phyloP scores from a whole-genome alignment of 495 filamentous ascomycete genomes.

The Recurvomyces mirabilis region DNA sequence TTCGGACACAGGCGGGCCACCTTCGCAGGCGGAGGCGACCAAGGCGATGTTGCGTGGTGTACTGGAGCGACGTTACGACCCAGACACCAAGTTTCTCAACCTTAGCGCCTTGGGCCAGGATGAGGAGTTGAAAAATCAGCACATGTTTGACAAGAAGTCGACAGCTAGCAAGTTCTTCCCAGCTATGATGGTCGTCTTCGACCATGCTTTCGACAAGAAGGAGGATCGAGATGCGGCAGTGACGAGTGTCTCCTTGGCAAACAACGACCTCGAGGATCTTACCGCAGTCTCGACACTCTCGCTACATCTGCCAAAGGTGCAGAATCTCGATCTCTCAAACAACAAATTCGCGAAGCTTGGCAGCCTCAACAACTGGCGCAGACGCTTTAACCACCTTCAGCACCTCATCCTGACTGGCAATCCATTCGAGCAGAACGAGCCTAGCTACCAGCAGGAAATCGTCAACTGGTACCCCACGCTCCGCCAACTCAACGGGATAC shows the following conservation, averaged over 20 bases:
- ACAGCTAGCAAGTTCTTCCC: slow-evolving; percentile 82
- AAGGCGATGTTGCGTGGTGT: slow-evolving; percentile 54
- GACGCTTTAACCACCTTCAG: slow-evolving; percentile 63
- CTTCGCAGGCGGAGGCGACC: slow-evolving; percentile 48
- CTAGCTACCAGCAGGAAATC: slow-evolving; percentile 57
- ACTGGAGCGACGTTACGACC: slow-evolving; percentile 61
- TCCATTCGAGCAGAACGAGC: slow-evolving; percentile 51
- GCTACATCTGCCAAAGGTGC: slow-evolving; percentile 64
- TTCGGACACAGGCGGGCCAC: not conserved
- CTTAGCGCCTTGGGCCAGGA: slow-evolving; percentile 65
- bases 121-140: slow-evolving; percentile 51
- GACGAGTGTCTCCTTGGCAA: slow-evolving; percentile 61
- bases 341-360: slow-evolving; percentile 58
- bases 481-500: slow-evolving; percentile 55
- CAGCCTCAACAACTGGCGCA: slow-evolving; percentile 54
- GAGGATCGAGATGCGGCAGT: slow-evolving; percentile 61
- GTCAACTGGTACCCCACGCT: slow-evolving; percentile 72
- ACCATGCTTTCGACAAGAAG: slow-evolving; percentile 52
- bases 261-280: slow-evolving; percentile 64
- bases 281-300: slow-evolving; percentile 58
- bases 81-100: slow-evolving; percentile 59
- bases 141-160: slow-evolving; percentile 58
- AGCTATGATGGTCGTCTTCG: slow-evolving; percentile 72
- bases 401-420: slow-evolving; percentile 68
- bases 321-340: slow-evolving; percentile 72